These are phyloP conservation scores for Talaromyces proteolyticus DNA, from an alignment of 495 filamentous ascomycete genomes.

Conservation along the genomic window DNA sequence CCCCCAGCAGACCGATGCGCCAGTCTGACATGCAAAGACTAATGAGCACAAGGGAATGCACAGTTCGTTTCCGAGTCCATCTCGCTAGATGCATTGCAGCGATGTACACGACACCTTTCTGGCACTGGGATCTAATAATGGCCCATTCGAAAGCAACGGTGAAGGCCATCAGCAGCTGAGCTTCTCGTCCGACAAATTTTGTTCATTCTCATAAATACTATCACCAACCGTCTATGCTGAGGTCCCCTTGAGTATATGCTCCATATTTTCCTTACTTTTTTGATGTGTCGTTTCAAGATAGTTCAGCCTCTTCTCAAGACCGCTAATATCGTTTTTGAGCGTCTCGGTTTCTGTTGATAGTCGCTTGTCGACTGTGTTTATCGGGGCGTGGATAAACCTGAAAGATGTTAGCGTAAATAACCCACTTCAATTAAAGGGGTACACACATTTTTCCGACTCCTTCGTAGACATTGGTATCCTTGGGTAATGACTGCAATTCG, in stretches of 20 bases:
- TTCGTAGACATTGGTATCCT: slow-evolving; percentile 80
- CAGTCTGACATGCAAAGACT: too few species aligned
- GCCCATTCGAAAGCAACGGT: too few species aligned
- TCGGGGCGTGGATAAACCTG: slow-evolving; percentile 86
- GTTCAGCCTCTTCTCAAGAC: slow-evolving; percentile 81
- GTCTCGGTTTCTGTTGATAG: slow-evolving; percentile 70
- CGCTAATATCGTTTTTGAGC: slow-evolving; percentile 68
- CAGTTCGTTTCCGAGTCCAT: too few species aligned
- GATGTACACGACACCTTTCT: too few species aligned
- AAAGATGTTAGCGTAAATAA: slow-evolving; percentile 2
- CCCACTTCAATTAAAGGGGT: neutral
- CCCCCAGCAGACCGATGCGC: too few species aligned
- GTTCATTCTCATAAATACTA: neutral
- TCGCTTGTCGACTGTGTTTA: slow-evolving; percentile 64
- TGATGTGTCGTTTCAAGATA: slow-evolving; percentile 93
- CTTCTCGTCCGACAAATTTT: too few species aligned
- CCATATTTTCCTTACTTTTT: slow-evolving; percentile 84
- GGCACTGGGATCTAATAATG: too few species aligned
- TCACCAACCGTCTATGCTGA: neutral
- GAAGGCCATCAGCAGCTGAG: too few species aligned
- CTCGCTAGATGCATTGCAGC: too few species aligned
- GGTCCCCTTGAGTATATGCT: slow-evolving; percentile 64
- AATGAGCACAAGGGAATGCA: too few species aligned
- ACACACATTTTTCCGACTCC: slow-evolving; percentile 94
- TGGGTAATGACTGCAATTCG: slow-evolving; percentile 73